Base-by-base conservation (phyloP, 2,329 filamentous ascomycete genomes). In the Septoria linicola region DNA sequence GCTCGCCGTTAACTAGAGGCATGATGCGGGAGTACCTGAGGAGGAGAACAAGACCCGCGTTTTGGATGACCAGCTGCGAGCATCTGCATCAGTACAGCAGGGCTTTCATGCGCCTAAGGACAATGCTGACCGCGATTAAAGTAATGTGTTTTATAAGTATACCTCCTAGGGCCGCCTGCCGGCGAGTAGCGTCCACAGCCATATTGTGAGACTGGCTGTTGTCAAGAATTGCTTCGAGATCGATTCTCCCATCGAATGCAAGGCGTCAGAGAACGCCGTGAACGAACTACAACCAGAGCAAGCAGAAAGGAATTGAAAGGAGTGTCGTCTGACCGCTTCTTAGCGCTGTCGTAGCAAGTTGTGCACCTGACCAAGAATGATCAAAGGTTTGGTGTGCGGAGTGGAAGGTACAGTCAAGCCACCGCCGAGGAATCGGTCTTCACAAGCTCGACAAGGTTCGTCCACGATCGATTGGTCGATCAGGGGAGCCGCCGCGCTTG, bases 11-110 rank as follows among this genome's bases (percentile, higher is more conserved):
- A 8, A 81, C 77, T 8, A 84, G 79, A n/a, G 90, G 87, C 91
- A 96, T 96, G 54, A 95, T 84, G 59, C 91, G 83, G 23, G 91
- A 96, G 71, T 97, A 96, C 74, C 96, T 92, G 79, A 96, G 87
- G 49, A 96, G 83, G 60, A 92, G 74, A 54, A 89, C 89, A 54
- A 91, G 76, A 20, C 83, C 85, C 6, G 87, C 89, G 68, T 91
- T 91, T 74, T 91, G 85, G 57, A 88, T 82, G 21, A 84, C 89
- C 64, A 92, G 79, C 88, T 91, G 64, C 27, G 23, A 27, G 23
- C 23, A 10, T 8, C 21, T 31, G 19, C 8, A 32, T 60, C 43
- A 63, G 58, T 48, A 20, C 16, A 23, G 23, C 30, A 20, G 17
- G 21, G 8, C 16, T 16, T 8, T 11, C 73, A 21, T 14, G 0